Evolutionary conservation across 192 early-diverging fungal species (phyloP), one percentile per base, ranked within the genome.

Genomic region (Thoreauomyces humboldtii): DNA sequence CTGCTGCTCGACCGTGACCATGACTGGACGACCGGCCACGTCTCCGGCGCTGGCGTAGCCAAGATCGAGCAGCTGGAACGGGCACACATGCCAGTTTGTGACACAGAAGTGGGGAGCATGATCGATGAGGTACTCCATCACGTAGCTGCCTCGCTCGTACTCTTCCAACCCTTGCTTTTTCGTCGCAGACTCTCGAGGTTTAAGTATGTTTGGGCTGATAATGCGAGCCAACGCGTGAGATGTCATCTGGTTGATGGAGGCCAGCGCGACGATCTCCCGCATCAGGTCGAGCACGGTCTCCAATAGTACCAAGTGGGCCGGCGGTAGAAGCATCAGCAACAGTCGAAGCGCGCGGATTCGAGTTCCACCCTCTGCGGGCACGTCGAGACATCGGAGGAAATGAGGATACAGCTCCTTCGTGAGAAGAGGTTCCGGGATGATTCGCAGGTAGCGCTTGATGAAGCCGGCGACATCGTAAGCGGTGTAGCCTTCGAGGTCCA

Each of bases 401-500:
- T 59, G 71, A 1, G 66, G 69, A 47, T 80, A 76, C 35, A 83
- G 52, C 31, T 75, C 71, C 0, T 57, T 63, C 2, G 81, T 76
- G 6, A 83, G 53, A 24, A 83, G 50, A 12, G 81, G 81, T 51
- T 83, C 81, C 17, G 76, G 78, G 12, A 83, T 47, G 11, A 52
- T 61, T 32, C 81, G 54, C 2, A 80, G 41, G 59, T 76, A 83
- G 32, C 68, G 60, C 55, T 83, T 83, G 5, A 83, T 43, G 32
- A 76, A 65, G 34, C 74, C 78, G 0, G 81, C 81, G 22, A 78
- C 77, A 61, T 83, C 81, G 53, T 78, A 77, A 7, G 72, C 65
- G 28, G 63, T 73, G 67, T 73, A 79, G 28, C 75, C 80, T 29
- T 79, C 75, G 46, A 78, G 79, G 2, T 65, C 61, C n/a, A 69